Base-by-base conservation (phyloP, 2,329 filamentous ascomycete genomes). In the Colletotrichum camelliae region DNA sequence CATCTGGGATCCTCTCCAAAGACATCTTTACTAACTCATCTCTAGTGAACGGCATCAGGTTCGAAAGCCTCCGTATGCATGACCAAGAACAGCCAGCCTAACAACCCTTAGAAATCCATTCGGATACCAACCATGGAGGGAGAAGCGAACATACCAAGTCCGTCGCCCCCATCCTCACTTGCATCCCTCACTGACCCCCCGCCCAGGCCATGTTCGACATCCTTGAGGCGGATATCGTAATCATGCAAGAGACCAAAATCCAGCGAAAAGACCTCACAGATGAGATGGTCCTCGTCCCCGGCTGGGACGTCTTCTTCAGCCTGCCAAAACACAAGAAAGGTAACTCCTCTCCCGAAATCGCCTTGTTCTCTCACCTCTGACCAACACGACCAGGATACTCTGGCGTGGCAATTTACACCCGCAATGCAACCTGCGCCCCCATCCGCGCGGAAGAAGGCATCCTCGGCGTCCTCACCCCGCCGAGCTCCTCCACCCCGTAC, bases 241-340 rank as follows among this genome's bases (percentile, higher is more conserved):
- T 98, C 74, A 96, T 98, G 88, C 97, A 99, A 84, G 97, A 98
- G 85, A 93, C 95, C 58, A 99, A 98, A 86, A 98, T 98, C 55
- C 97, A 98, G 82, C 91, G 94, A 73, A 98, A 98, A 82, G 96
- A 98, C 79, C 88, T 99, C 2, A 90, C 89, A 55, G 97, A 98
- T 88, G 97, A 98, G 80, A 98, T 98, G 95, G 96, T 98, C 12
- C 88, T 98, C 39, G 92, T 98, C 0, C 93, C 95, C 0, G 97
- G 97, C 15, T 99, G 96, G 96, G 97, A 99, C 83, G 96, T 96
- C 78, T 98, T 94, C 85, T 98, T 98, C 85, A 98, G 96, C 82
- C 88, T 99, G 29, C 97, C 97, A 0, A 95, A 93, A 82, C 90
- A 97, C 82, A 98, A 98, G 84, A 98, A 98, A 88, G 96, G 95